Conservation (phyloP, 1,139 yeast genomes). For the Insectozyma bohioensis region DNA sequence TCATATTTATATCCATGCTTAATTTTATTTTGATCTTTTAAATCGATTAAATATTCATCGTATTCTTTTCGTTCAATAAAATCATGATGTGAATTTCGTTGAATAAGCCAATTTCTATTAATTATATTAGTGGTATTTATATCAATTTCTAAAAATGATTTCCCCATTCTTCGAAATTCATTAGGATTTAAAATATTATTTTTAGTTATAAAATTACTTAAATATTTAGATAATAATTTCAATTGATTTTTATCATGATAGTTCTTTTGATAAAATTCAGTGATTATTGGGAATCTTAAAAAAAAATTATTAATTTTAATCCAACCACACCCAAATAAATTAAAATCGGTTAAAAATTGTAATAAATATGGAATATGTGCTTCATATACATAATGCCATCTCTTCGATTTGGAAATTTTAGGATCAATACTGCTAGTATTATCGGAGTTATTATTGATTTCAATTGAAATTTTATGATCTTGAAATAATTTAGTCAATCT, state of each 20-base stretch:
- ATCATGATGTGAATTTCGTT: conserved; percentile 50
- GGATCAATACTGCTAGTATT: conserved; percentile 4
- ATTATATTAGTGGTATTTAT: conserved; percentile 54
- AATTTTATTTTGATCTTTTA: conserved; percentile 4
- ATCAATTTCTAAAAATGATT: conserved; percentile 70
- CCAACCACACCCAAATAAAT: conserved; percentile 85
- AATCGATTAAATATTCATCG: conserved; percentile 8
- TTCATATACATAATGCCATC: conserved; percentile 47
- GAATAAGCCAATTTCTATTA: conserved; percentile 49
- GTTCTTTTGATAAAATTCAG: conserved; percentile 6
- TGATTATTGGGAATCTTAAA: conserved; percentile 40
- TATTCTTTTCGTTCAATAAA: conserved; percentile 33
- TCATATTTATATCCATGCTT: conserved; percentile 17
- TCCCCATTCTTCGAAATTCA: conserved; percentile 48
- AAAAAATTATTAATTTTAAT: conserved; percentile 37
- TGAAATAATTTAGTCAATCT: conserved; percentile 62
- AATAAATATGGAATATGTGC: conserved; percentile 75
- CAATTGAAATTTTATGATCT: conserved; percentile 40
- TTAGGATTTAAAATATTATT: conserved; percentile 27
- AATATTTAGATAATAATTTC: conserved; percentile 11
- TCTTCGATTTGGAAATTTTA: conserved; percentile 4
- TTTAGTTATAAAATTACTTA: conserved; percentile 18
- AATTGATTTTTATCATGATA: conserved; percentile 11
- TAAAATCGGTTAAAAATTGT: conserved; percentile 82
- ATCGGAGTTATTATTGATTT: conserved; percentile 2